Evolutionary conservation across 371 early-diverging fungal genomes (phyloP).

Genomic region (Synchytrium microbalum): DNA sequence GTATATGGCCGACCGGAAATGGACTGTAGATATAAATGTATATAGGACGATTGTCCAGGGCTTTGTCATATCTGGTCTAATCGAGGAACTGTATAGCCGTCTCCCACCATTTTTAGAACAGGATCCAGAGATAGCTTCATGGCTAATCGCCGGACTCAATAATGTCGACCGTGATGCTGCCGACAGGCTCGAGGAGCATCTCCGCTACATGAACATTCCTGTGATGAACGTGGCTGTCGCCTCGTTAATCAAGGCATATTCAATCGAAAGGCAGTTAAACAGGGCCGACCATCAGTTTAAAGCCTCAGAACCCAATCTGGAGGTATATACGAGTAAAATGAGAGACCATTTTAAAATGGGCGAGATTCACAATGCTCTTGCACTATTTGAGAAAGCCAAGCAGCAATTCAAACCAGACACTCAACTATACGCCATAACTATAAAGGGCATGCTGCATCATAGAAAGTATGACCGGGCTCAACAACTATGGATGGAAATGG

Average conservation of each 20-base stretch:
- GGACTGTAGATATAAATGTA: not conserved
- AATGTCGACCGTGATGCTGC: not conserved
- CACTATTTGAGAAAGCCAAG: not conserved
- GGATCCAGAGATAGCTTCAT: not conserved
- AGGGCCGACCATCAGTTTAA: not conserved
- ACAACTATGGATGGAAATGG: not conserved
- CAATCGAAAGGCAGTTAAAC: not conserved
- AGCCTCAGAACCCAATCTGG: not conserved
- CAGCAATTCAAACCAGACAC: not conserved
- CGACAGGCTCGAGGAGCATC: not conserved
- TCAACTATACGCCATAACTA: not conserved
- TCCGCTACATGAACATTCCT: not conserved
- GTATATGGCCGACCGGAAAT: not conserved
- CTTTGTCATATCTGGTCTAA: not conserved
- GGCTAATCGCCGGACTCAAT: not conserved
- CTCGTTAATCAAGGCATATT: not conserved
- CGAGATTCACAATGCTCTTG: not conserved
- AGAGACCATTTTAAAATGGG: not conserved
- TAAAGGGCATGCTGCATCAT: not conserved
- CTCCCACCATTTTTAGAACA: not conserved
- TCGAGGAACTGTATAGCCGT: not conserved
- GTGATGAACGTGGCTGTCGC: not conserved
- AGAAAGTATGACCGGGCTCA: not conserved
- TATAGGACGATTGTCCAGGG: not conserved
- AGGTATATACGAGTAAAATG: not conserved